Percentiles rank a stretch among this genome's conserved stretches.
Evolutionary conservation across 1,139 yeast genomes (phyloP).

Genomic region (Sugiyamaella xylanicola): DNA sequence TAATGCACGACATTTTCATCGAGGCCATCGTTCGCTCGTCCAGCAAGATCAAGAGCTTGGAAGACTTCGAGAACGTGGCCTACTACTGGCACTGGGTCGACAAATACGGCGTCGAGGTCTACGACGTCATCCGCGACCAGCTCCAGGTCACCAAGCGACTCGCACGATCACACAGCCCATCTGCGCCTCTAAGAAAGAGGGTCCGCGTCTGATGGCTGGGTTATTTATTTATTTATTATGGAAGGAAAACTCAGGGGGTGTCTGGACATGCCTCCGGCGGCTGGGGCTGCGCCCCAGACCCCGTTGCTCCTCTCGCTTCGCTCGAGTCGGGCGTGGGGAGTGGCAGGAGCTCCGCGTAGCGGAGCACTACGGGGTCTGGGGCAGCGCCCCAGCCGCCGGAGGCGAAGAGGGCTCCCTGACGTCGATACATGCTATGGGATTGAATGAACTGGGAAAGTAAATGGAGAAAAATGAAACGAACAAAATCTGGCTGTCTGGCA

Average conservation of each 20-base stretch:
- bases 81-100: slow-evolving; percentile 39
- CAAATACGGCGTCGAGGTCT: slow-evolving; percentile 35
- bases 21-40: slow-evolving; percentile 36
- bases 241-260: too few species aligned
- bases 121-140: slow-evolving; percentile 29
- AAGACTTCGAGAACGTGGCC: slow-evolving; percentile 33
- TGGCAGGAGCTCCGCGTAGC: too few species aligned
- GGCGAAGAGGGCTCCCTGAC: too few species aligned
- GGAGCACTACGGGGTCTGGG: slow-evolving; percentile 1
- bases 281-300: background rate
- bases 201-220: slow-evolving; percentile 8
- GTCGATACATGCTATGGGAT: too few species aligned
- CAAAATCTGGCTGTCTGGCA: too few species aligned
- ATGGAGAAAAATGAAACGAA: too few species aligned
- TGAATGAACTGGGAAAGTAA: too few species aligned
- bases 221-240: slow-evolving; percentile 11
- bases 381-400: slow-evolving; percentile 1
- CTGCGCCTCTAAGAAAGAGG: slow-evolving; percentile 14
- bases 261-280: slow-evolving; percentile 3
- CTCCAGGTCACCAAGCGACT: slow-evolving; percentile 24
- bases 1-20: slow-evolving; percentile 37
- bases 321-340: background rate
- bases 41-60: slow-evolving; percentile 29
- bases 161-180: slow-evolving; percentile 15
- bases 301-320: background rate